Evolutionary conservation across 176 grass and related monocot genomes (phyloP).

Genomic region (Oryza nivara): DNA sequence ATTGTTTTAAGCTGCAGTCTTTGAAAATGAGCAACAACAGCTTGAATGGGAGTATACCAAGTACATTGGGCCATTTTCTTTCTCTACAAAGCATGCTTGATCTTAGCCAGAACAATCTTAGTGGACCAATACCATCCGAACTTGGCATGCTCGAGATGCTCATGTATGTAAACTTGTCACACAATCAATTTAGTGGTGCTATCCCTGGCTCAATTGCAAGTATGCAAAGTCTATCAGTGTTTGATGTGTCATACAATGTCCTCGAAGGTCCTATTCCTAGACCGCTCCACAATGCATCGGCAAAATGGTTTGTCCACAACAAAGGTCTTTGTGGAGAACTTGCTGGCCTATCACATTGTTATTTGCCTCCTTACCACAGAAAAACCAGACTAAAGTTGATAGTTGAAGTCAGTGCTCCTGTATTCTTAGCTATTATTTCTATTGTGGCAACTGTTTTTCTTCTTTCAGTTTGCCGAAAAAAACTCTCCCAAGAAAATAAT

Average conservation of each 20-base stretch:
- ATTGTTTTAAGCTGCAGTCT: background rate
- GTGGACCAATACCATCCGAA: conserved; percentile 25
- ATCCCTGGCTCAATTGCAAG: conserved; percentile 21
- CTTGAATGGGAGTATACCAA: conserved; percentile 40
- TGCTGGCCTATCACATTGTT: conserved; percentile 6
- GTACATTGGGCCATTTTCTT: conserved; percentile 24
- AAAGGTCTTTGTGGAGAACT: conserved; percentile 25
- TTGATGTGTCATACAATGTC: conserved; percentile 49
- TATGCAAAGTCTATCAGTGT: conserved; percentile 36
- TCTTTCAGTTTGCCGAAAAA: background rate
- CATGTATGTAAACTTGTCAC: conserved; percentile 42
- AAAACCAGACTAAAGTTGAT: background rate
- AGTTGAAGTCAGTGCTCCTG: background rate
- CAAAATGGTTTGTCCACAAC: conserved; percentile 26
- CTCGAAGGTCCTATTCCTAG: conserved; percentile 32
- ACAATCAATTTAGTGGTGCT: conserved; percentile 32
- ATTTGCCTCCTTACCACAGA: background rate
- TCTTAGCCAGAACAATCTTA: conserved; percentile 48
- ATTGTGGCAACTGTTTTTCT: background rate
- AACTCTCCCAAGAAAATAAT: background rate
- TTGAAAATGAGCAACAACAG: conserved; percentile 10
- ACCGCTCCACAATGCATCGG: conserved; percentile 8
- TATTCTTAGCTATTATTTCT: background rate
- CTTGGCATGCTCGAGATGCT: conserved; percentile 26
- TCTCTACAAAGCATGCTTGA: conserved; percentile 33